A percentile compares a stretch with the other conserved stretches of the same genome.
Conservation (phyloP, 768 basidiomycete species). For the Pleurotus citrinopileatus region DNA sequence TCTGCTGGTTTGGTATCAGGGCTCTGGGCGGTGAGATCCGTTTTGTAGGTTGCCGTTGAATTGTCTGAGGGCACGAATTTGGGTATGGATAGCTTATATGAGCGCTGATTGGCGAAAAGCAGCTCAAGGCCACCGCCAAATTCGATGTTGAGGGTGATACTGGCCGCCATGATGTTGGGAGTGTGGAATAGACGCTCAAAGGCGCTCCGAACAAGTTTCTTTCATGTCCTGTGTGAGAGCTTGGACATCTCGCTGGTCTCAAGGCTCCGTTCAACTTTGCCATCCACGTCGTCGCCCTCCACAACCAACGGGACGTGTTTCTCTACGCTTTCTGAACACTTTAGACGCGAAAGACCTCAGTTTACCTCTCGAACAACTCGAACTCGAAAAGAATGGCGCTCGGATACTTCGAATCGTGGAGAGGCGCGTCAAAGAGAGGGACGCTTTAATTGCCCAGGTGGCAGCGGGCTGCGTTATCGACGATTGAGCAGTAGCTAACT, state of each 20-base stretch:
- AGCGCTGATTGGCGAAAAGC: conserved; percentile 70
- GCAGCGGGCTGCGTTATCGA: conserved; percentile 11
- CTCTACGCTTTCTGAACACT: neutral
- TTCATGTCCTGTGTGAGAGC: neutral
- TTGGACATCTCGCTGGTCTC: conserved; percentile 7
- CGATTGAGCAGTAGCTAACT: conserved; percentile 6
- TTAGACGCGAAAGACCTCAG: neutral
- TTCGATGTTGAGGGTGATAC: conserved; percentile 58
- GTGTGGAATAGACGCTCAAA: neutral
- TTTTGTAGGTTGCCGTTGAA: conserved; percentile 21
- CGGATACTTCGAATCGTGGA: conserved; percentile 54
- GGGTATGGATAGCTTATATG: conserved; percentile 57
- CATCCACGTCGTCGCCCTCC: neutral
- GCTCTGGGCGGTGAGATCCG: neutral
- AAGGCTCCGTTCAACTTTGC: neutral
- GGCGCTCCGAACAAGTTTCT: neutral
- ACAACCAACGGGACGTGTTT: neutral
- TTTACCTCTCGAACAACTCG: conserved; percentile 15
- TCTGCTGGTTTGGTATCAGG: conserved; percentile 43
- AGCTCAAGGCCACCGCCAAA: conserved; percentile 88
- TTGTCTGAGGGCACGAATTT: conserved; percentile 35
- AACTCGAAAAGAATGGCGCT: conserved; percentile 42
- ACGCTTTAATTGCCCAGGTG: conserved; percentile 42
- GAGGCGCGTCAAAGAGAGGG: conserved; percentile 50
- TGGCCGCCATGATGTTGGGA: neutral